Base-by-base conservation (phyloP, 805 yeast species). In the Priceomyces fermenticarens region DNA sequence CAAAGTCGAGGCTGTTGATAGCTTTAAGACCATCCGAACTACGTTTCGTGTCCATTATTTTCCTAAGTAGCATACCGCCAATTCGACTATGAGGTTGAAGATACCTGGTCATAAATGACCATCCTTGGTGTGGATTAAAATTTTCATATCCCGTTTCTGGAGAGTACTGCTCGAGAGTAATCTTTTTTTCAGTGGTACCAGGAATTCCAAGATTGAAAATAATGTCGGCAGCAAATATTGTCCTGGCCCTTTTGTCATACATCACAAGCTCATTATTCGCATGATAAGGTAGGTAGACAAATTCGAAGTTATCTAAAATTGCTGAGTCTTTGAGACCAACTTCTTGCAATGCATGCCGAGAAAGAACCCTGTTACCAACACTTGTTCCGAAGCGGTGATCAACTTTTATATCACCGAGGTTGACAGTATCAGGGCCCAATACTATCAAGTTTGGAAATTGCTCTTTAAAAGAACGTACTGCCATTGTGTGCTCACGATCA, bases 401-500 rank as follows among this genome's bases (percentile, higher is more conserved):
- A 23, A 78, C 56, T 2, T 63, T 60, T 9, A 71, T 60, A 2
- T 50, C 54, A 12, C 68, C 68, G 30, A 60, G 60, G 10, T 51
- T 48, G 5, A 57, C 57, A 15, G 57, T 69, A 30, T 70, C 78
- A 61, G 77, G 70, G 4, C 82, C 86, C 44, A 83, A 69, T 20
- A 83, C 57, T 50, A 75, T 72, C 36, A 78, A 58, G 2, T 65
- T 52, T 3, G 87, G 85, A 54, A 63, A 72, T 40, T 61, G 57
- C 13, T 67, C 63, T 53, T 76, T 73, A 60, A 81, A 75, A 10
- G 75, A 72, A 17, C 58, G 53, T 10, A 81, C 77, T 2, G 83
- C 85, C 77, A 83, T 61, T 1, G 85, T 79, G 53, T 83, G 89
- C 47, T 80, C 85, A 26, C 47, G 52, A 52, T 83, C 86, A 2